These are phyloP conservation scores for Boletus rubroflammeus DNA, from an alignment of 768 basidiomycete species.

Conservation along the genomic window DNA sequence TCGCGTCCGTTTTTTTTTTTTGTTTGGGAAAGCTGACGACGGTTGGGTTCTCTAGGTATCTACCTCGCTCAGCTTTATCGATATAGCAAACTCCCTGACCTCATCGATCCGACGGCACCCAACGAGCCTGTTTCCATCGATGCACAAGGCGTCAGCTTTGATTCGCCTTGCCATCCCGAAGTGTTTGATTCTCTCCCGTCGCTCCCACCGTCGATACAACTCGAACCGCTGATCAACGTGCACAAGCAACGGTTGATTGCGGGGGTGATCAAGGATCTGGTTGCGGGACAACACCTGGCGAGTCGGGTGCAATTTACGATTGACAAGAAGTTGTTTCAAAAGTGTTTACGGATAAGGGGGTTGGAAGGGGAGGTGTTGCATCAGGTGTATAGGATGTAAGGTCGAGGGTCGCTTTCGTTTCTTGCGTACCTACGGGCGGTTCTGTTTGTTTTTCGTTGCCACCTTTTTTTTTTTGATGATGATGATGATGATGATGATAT, in stretches of 20 bases:
- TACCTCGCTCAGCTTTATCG: slow-evolving; percentile 72
- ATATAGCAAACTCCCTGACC: slow-evolving; percentile 65
- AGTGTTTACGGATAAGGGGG: slow-evolving; percentile 67
- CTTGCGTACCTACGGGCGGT: too few relatives aligned
- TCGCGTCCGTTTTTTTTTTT: not conserved
- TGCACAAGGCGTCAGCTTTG: slow-evolving; percentile 56
- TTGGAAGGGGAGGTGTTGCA: slow-evolving; percentile 55
- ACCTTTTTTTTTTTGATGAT: not conserved
- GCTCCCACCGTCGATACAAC: slow-evolving; percentile 71
- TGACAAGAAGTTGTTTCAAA: slow-evolving; percentile 75
- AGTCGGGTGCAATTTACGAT: slow-evolving; percentile 64
- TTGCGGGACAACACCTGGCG: slow-evolving; percentile 80
- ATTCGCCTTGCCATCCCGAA: slow-evolving; percentile 70
- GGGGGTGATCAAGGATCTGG: slow-evolving; percentile 73
- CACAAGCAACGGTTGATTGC: slow-evolving; percentile 85
- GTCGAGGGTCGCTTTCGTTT: slow-evolving; percentile 16
- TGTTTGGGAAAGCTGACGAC: not conserved
- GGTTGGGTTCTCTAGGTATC: slow-evolving; percentile 45
- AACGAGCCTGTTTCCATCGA: slow-evolving; percentile 65
- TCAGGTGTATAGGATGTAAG: slow-evolving; percentile 41
- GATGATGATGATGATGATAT: slow-evolving; percentile 8
- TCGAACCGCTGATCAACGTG: slow-evolving; percentile 85
- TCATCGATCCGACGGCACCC: slow-evolving; percentile 82
- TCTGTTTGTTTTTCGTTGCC: not conserved
- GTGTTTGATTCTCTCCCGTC: slow-evolving; percentile 72